Conservation (phyloP, 345 rosid genomes). For the Citrus mangshanensis region DNA sequence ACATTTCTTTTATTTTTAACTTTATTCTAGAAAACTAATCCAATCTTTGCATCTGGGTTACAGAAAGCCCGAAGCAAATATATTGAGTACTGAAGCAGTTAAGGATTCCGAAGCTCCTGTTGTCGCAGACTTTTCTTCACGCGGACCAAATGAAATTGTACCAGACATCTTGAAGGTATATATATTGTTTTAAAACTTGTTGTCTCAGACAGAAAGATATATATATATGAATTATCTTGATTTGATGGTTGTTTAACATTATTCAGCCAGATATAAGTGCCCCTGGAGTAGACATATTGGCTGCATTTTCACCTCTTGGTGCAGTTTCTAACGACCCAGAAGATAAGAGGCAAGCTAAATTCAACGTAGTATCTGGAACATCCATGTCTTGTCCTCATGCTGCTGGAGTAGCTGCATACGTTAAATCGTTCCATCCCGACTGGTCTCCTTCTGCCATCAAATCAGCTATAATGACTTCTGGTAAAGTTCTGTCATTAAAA, state of each 20-base stretch:
- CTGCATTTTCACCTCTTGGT: constrained; percentile 31
- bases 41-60: background rate
- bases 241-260: background rate
- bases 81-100: constrained; percentile 29
- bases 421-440: constrained; percentile 29
- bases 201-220: background rate
- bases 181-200: background rate
- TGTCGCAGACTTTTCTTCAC: constrained; percentile 36
- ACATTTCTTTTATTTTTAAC: background rate
- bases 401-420: constrained; percentile 34
- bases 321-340: constrained; percentile 12
- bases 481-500: constrained; percentile 21
- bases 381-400: constrained; percentile 62
- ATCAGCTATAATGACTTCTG: constrained; percentile 63
- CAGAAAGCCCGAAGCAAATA: constrained; percentile 7
- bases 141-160: constrained; percentile 29
- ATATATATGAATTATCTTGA: background rate
- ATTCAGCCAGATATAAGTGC: constrained; percentile 50
- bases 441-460: constrained; percentile 66
- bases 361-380: constrained; percentile 42
- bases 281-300: constrained; percentile 44
- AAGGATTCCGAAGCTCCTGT: constrained; percentile 29
- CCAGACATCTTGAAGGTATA: constrained; percentile 24
- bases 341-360: constrained; percentile 26
- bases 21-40: background rate